Percentiles rank a stretch among this genome's conserved stretches.
Conservation (phyloP, 352 stramenopile genomes). For the Globisporangium irregulare region DNA sequence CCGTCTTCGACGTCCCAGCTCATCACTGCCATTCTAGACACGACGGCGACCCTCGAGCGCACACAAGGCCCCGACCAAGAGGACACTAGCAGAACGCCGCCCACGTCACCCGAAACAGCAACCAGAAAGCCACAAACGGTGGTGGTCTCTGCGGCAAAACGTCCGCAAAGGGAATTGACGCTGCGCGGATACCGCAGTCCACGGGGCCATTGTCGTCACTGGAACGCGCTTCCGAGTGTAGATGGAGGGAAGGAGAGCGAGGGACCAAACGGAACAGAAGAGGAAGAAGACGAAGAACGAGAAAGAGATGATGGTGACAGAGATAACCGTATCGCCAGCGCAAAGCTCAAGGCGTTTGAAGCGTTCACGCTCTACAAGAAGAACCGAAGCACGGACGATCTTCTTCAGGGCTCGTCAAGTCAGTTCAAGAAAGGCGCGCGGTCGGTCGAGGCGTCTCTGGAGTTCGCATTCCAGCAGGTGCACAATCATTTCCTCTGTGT, state of each 20-base stretch:
- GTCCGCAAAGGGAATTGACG: conserved; percentile 16
- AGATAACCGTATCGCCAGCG: conserved; percentile 30
- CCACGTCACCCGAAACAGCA: conserved; percentile 9
- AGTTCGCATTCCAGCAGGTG: conserved; percentile 48
- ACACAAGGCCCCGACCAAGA: not conserved
- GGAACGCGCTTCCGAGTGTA: conserved; percentile 41
- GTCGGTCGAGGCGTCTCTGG: conserved; percentile 32
- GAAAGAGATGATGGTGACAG: conserved; percentile 10
- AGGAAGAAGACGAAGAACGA: not conserved
- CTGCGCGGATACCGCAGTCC: conserved; percentile 45
- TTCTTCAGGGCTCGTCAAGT: conserved; percentile 21
- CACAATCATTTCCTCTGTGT: not conserved
- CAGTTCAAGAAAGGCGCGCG: conserved; percentile 33
- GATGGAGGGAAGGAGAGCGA: conserved; percentile 23
- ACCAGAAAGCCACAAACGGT: conserved; percentile 1
- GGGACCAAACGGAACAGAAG: not conserved
- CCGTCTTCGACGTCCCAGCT: conserved; percentile 40
- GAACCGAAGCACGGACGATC: conserved; percentile 34
- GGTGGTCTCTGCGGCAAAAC: conserved; percentile 1
- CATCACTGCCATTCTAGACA: conserved; percentile 51
- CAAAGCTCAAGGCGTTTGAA: conserved; percentile 48
- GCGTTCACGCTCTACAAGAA: conserved; percentile 47
- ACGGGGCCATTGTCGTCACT: conserved; percentile 46
- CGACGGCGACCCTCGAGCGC: conserved; percentile 51
- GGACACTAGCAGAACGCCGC: not conserved